Conservation (phyloP, 225 moss, liverwort and hornwort genomes). For the Marchantia paleacea region DNA sequence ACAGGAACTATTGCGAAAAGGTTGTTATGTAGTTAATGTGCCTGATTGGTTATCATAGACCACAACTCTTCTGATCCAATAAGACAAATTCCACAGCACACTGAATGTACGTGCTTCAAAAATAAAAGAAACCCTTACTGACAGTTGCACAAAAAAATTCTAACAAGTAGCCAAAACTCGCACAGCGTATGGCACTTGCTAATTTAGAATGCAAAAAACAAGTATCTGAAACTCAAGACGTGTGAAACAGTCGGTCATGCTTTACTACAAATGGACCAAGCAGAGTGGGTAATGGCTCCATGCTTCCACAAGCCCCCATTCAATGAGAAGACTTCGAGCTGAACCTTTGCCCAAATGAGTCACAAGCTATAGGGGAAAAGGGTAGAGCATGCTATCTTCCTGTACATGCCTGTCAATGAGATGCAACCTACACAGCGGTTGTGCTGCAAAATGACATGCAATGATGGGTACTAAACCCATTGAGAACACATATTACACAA, state of each 20-base stretch:
- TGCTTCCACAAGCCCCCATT: constrained; percentile 36
- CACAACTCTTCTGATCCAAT: neutral
- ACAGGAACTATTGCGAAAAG: no score
- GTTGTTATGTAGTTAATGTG: no score
- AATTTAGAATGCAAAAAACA: neutral
- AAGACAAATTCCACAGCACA: neutral
- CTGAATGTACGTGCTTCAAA: neutral
- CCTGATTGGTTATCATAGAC: no score
- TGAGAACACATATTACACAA: constrained; percentile 66
- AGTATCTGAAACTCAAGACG: neutral
- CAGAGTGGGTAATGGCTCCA: constrained; percentile 33
- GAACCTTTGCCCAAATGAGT: constrained; percentile 24
- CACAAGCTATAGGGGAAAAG: constrained; percentile 30
- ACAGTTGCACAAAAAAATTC: neutral
- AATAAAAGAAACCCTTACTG: neutral
- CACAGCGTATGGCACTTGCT: neutral
- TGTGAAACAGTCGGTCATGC: constrained; percentile 29
- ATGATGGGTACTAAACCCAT: constrained; percentile 55
- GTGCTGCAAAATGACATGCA: constrained; percentile 74
- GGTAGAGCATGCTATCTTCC: constrained; percentile 47
- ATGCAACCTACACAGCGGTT: constrained; percentile 38
- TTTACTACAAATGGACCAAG: constrained; percentile 42
- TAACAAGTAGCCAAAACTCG: neutral
- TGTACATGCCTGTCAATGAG: constrained; percentile 93
- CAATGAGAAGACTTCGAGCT: constrained; percentile 34